Base-by-base conservation (phyloP, 2,329 filamentous ascomycete genomes). In the Aspergillus jensenii region DNA sequence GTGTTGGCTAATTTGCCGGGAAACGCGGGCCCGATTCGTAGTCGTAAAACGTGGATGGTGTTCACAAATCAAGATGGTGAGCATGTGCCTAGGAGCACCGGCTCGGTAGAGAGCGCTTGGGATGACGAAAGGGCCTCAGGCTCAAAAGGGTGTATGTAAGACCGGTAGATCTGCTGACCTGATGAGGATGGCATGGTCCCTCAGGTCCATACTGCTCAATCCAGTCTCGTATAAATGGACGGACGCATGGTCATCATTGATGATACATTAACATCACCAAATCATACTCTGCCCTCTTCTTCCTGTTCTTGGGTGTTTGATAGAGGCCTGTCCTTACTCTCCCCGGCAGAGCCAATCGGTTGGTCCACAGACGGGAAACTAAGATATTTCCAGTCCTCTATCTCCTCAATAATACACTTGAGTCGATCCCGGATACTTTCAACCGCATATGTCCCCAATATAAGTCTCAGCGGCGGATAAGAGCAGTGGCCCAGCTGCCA, bases 401-500 rank as follows among this genome's bases (percentile, higher is more conserved):
- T 84, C 79, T 99, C 95, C 75, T 98, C 95, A 12, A 93, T 97
- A 41, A 98, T 91, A 60, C 90, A 93, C 64, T 91, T 85, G 69
- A 98, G 76, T 19, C 93, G 83, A 76, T 99, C 95, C 15, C 95
- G 82, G 51, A 98, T 96, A 73, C 93, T 97, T 74, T 99, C 93
- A 39, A 98, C 93, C 1, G 95, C 93, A 77, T 96, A 98, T 63
- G 88, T 96, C 0, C 95, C 95, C 23, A 98, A 76, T n/a, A 97
- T 79, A 58, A 99, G 76, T 35, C 95, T 80, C 62, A 98, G 74
- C 0, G 95, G 95, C 50, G 95, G 95, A 71, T 92, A 97, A n/a
- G 87, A 89, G 77, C 93, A 98, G 79, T 98, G 95, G 0, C 89
- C 95, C 44, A 98, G 78, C 79, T 97, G 88, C 95, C 95, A 98